Evolutionary conservation across 768 basidiomycete species (phyloP), one percentile per base, ranked within the genome.

Genomic region (Psilocybe sp.): DNA sequence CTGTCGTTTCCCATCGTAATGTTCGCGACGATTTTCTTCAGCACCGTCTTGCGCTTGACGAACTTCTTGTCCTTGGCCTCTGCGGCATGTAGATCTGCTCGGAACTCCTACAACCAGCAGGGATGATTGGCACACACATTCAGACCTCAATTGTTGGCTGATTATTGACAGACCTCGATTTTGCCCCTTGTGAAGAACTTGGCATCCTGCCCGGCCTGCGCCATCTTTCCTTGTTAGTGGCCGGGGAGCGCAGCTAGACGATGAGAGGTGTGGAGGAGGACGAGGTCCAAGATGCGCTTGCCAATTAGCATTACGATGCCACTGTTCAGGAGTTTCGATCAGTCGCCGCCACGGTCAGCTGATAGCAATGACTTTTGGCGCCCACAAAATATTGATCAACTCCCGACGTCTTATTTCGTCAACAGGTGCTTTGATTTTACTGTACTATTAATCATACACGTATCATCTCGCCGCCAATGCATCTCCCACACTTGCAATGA

Each of bases 1-100:
- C 96, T 95, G 70, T 98, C 95, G 64, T 94, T 97, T 39, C 97
- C 97, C 95, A 99, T 98, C 3, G 97, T 99, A 68, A 98, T 98
- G 69, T 98, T 98, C 37, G 97, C 97, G 11, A 98, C 93, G 52
- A 98, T 88, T 76, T 95, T 96, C 80, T 99, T 98, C 60, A 98
- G 71, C 15, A 92, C 88, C 0, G 84, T 94, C 80, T 94, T 98
- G 60, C 94, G 82, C 70, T 95, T 95, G 58, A 83, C 73, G 57
- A 81, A 98, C 61, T 94, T 96, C 79, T 98, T 99, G 78, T 99
- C 97, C 71, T 97, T 97, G 55, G 87, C 77, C 66, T 93, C 92
- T 8, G 91, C 89, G 41, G 90, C 89, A 66, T 91, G 89, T 39
- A 97, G 80, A 66, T 98, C 94, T 55, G 87, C 81, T 47, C 92